A percentile compares a stretch with the other conserved stretches of the same genome.
phyloP scores from a whole-genome alignment of 257 asterid genomes.

The Petunia axillaris region DNA sequence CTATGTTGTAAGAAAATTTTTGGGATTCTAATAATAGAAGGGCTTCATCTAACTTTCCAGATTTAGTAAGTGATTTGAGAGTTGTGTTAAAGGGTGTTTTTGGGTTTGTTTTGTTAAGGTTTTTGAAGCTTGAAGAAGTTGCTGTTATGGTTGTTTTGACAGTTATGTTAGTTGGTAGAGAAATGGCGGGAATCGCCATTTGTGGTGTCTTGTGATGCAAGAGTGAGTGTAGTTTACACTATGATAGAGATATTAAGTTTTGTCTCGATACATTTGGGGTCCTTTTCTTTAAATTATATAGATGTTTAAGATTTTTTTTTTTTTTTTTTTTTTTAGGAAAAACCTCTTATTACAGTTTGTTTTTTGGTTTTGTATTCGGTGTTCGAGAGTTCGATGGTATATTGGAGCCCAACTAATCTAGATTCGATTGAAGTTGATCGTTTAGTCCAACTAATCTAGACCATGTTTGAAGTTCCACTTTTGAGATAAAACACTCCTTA shows the following conservation, averaged over 20 bases:
- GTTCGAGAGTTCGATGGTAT: no score
- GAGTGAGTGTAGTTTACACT: neutral
- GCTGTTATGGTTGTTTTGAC: conserved; percentile 43
- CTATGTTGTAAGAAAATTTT: conserved; percentile 24
- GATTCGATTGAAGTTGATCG: no score
- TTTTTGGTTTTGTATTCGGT: no score
- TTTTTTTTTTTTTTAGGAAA: no score
- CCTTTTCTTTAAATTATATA: no score
- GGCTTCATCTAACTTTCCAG: conserved; percentile 54
- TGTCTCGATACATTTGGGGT: no score
- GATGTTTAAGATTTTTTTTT: no score
- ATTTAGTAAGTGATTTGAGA: conserved; percentile 46
- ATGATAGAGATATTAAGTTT: neutral
- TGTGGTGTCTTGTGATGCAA: neutral
- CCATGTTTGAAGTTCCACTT: no score
- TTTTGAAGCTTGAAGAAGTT: conserved; percentile 33
- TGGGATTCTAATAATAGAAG: conserved; percentile 43
- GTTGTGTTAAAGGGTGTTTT: conserved; percentile 34
- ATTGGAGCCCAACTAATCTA: no score
- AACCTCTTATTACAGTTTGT: no score
- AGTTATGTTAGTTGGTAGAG: conserved; percentile 31
- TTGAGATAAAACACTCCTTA: no score
- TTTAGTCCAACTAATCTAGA: no score
- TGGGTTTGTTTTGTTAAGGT: conserved; percentile 21
- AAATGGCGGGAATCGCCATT: conserved; percentile 40